These are phyloP conservation scores for Fraxinus excelsior DNA, from an alignment of 257 asterid genomes.

Conservation along the genomic window DNA sequence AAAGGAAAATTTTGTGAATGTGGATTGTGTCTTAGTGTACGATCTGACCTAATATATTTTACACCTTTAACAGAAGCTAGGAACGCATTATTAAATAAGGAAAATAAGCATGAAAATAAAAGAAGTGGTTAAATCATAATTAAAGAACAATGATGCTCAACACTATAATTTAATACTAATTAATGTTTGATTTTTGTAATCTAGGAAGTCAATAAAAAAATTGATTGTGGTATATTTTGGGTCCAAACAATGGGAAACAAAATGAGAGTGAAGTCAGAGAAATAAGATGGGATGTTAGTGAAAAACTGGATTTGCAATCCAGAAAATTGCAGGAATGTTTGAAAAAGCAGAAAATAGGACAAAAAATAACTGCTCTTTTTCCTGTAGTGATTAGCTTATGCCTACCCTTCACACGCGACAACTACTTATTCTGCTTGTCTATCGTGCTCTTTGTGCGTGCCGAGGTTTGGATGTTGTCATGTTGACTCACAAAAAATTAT, in stretches of 20 bases:
- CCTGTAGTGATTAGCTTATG: no score
- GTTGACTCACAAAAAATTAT: no score
- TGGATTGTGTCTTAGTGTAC: no score
- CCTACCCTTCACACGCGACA: slow-evolving; percentile 65
- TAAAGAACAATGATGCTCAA: no score
- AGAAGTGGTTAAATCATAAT: no score
- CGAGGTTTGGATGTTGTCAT: no score
- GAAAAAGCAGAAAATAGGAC: slow-evolving; percentile 37
- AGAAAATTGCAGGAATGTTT: slow-evolving; percentile 32
- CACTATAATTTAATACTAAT: no score
- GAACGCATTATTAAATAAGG: no score
- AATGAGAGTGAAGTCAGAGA: slow-evolving; percentile 32
- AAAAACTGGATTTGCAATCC: slow-evolving; percentile 34
- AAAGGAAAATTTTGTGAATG: no score
- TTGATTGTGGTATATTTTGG: slow-evolving; percentile 30
- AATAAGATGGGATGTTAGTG: slow-evolving; percentile 23
- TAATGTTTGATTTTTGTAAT: not conserved
- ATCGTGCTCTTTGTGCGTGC: slow-evolving; percentile 28
- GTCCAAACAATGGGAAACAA: slow-evolving; percentile 40
- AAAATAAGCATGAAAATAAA: no score
- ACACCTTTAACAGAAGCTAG: no score
- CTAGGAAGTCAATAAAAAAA: not conserved
- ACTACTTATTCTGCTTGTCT: slow-evolving; percentile 51
- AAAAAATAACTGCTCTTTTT: slow-evolving; percentile 24
- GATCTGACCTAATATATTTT: no score